Evolutionary conservation across 768 basidiomycete genomes (phyloP).

Genomic region (Strobilomyces echinocephalus): DNA sequence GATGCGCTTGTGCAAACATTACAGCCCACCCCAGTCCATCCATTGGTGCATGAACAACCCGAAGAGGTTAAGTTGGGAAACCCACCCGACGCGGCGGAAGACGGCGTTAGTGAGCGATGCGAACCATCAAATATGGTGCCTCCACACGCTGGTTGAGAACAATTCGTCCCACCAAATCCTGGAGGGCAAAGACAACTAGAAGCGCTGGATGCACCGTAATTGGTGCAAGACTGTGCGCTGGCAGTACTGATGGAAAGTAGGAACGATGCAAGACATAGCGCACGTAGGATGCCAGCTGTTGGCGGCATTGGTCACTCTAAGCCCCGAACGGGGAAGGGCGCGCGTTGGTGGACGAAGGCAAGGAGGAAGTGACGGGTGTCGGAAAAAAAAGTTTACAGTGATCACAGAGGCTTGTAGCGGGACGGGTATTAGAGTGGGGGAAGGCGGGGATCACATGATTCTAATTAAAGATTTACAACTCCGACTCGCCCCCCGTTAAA

Average conservation of each 20-base stretch:
- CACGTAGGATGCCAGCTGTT: constrained; percentile 1
- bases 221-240: constrained; percentile 25
- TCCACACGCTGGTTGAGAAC: constrained; percentile 69
- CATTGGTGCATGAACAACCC: constrained; percentile 63
- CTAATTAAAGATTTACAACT: too few relatives aligned
- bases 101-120: constrained; percentile 46
- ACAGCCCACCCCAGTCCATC: constrained; percentile 76
- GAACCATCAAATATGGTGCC: constrained; percentile 77
- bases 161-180: constrained; percentile 73
- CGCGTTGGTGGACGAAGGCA: not conserved
- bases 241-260: constrained; percentile 4
- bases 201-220: constrained; percentile 19
- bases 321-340: not conserved
- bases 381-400: not conserved
- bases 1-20: constrained; percentile 68
- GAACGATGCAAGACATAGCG: constrained; percentile 11
- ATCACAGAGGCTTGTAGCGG: not conserved
- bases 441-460: too few relatives aligned
- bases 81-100: constrained; percentile 32
- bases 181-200: constrained; percentile 67
- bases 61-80: constrained; percentile 65
- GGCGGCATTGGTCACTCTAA: constrained; percentile 7
- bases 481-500: too few relatives aligned
- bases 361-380: not conserved
- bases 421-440: too few relatives aligned